Conservation (phyloP, 2,329 filamentous ascomycete genomes). For the Diplodia sapinea region DNA sequence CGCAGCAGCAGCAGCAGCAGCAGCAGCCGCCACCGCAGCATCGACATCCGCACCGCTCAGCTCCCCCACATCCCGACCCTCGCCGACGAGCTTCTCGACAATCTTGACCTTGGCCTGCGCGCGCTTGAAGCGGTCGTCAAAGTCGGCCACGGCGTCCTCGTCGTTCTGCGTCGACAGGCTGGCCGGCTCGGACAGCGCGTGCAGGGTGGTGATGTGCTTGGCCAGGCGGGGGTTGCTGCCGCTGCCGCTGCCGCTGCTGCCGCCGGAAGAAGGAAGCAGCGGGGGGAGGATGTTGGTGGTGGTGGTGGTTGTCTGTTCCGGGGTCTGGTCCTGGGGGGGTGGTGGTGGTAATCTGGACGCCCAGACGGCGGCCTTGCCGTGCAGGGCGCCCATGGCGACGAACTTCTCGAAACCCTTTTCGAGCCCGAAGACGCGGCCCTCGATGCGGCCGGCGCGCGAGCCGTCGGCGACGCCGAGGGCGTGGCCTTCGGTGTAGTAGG, state of each 20-base stretch:
- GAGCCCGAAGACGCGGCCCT: slow-evolving; percentile 88
- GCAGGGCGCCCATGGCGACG: slow-evolving; percentile 75
- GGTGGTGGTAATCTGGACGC: slow-evolving; percentile 66
- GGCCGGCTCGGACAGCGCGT: slow-evolving; percentile 77
- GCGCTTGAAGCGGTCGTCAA: slow-evolving; percentile 85
- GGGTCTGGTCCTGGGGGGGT: background rate
- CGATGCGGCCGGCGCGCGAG: slow-evolving; percentile 75
- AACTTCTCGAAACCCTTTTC: slow-evolving; percentile 96
- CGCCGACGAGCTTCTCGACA: slow-evolving; percentile 69
- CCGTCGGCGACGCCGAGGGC: slow-evolving; percentile 77
- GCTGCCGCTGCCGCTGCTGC: background rate
- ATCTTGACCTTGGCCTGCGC: slow-evolving; percentile 85
- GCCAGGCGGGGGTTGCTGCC: slow-evolving; percentile 66
- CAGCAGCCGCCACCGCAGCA: background rate
- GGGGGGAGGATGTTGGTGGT: slow-evolving; percentile 47
- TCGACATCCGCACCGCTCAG: slow-evolving; percentile 10
- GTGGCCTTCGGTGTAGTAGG: slow-evolving; percentile 85
- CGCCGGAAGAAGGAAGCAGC: slow-evolving; percentile 44
- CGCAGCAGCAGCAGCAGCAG: background rate
- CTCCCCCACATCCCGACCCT: slow-evolving; percentile 21
- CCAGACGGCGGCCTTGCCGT: slow-evolving; percentile 84
- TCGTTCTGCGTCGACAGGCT: slow-evolving; percentile 81
- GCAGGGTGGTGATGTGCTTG: slow-evolving; percentile 77
- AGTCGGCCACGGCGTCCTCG: slow-evolving; percentile 87
- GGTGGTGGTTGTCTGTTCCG: background rate